Evolutionary conservation across 768 basidiomycete species (phyloP), one percentile per base, ranked within the genome.

Genomic region (Gymnopilus dilepis): DNA sequence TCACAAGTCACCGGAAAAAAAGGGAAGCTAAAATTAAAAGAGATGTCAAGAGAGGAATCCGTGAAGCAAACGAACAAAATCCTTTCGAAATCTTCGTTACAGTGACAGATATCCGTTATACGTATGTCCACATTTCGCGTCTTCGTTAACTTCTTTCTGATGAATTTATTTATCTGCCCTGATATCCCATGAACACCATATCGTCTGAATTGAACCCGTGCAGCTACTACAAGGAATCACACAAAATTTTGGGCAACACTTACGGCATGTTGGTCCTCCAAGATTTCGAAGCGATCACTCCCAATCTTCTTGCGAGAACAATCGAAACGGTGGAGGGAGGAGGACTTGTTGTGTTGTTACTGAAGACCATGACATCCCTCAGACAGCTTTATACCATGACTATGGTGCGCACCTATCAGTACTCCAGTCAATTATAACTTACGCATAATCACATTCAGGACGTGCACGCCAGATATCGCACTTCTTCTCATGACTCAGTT

Each of bases 281-380:
- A 76, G 97, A 99, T 70, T 99, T 99, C 65, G 97, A 99, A 72
- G 97, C 97, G 4, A 87, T 99, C 63, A 99, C 97, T 1, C 97
- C 97, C 15, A 99, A 99, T 77, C 78, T 99, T 51, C 88, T 99
- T 42, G 97, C 97, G 4, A 83, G 97, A 61, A 98, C 97, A 13
- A 94, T 99, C 54, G 97, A 99, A 78, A 99, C 97, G 0, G 97
- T 99, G 1, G 95, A 99, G 71, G 97, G 97, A 13, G 97, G 97
- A 24, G 93, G 93, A 0, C 71, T 94, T 28, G 87, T 99, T 2
- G 91, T 98, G 2, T 76, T 99, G 24, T 78, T 99, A 51, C 80
- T 99, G 17, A 96, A 97, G 77, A 97, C 94, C 1, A 98, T 99
- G 97, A 85, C 88, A 21, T 96, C 94, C 51, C 78, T 99, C 63